Evolutionary conservation across 2,329 filamentous ascomycete species (phyloP).

Genomic region (Aspergillus fructus): DNA sequence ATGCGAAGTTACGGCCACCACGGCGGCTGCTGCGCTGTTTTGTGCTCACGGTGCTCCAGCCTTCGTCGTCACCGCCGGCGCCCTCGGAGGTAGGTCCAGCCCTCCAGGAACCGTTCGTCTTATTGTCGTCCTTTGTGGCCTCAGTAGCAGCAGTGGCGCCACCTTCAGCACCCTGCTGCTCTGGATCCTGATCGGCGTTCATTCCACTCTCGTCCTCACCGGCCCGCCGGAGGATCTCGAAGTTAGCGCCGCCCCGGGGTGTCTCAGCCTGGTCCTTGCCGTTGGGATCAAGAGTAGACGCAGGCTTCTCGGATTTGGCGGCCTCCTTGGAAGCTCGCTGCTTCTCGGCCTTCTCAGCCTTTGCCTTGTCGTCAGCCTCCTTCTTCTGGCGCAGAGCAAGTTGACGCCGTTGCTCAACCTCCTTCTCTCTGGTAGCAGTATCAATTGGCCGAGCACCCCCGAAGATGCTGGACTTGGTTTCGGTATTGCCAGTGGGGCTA

Average conservation of each 20-base stretch:
- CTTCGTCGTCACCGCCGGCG: constrained; percentile 44
- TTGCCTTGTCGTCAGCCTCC: constrained; percentile 81
- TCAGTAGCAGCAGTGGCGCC: constrained; percentile 48
- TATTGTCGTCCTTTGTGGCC: constrained; percentile 52
- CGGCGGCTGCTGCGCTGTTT: constrained; percentile 47
- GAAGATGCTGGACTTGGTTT: constrained; percentile 88
- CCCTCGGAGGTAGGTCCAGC: constrained; percentile 30
- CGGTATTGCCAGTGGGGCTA: constrained; percentile 46
- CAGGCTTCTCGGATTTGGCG: constrained; percentile 33
- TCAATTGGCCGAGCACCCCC: constrained; percentile 92
- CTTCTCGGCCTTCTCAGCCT: constrained; percentile 68
- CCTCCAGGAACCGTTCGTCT: constrained; percentile 45
- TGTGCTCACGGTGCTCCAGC: constrained; percentile 50
- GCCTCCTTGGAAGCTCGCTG: constrained; percentile 50
- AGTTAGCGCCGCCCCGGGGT: constrained; percentile 49
- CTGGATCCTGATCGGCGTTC: constrained; percentile 52
- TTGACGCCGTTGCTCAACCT: constrained; percentile 85
- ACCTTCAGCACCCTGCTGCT: constrained; percentile 46
- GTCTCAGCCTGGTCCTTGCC: constrained; percentile 41
- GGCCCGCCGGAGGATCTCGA: constrained; percentile 56
- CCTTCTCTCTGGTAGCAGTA: constrained; percentile 81
- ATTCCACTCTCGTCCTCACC: constrained; percentile 50
- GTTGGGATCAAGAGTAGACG: constrained; percentile 36
- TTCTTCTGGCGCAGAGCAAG: constrained; percentile 76
- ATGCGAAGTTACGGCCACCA: constrained; percentile 42